Conservation (phyloP, 2,329 filamentous ascomycete species). For the Plenodomus tracheiphilus region DNA sequence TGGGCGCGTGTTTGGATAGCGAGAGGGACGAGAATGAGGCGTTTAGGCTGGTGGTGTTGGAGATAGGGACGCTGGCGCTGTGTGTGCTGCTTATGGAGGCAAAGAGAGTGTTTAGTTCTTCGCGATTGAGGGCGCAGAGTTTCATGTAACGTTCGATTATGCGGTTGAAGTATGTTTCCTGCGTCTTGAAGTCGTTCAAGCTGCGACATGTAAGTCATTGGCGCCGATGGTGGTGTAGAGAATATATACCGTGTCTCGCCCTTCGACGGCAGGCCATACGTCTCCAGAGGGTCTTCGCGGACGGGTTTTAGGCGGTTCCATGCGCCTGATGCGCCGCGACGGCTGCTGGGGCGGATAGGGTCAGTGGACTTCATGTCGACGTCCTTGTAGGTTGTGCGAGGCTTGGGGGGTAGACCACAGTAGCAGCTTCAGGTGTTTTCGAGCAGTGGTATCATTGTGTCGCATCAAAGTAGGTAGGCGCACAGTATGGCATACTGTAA, state of each 20-base stretch:
- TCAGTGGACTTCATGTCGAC: conserved; percentile 36
- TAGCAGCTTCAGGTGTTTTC: background rate
- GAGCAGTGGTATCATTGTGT: background rate
- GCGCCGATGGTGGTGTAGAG: background rate
- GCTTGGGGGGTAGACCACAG: conserved; percentile 1
- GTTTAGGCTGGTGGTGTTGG: conserved; percentile 10
- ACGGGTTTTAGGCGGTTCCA: conserved; percentile 66
- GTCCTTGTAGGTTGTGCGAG: conserved; percentile 3
- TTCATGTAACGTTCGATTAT: conserved; percentile 88
- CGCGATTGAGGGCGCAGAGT: conserved; percentile 77
- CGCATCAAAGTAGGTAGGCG: background rate
- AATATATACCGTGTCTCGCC: conserved; percentile 76
- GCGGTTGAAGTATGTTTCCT: conserved; percentile 83
- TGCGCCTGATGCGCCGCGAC: conserved; percentile 43
- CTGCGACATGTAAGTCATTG: conserved; percentile 27
- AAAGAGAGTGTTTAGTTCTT: conserved; percentile 76
- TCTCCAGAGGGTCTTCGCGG: conserved; percentile 75
- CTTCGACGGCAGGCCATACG: conserved; percentile 85
- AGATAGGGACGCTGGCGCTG: background rate
- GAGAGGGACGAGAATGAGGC: conserved; percentile 18
- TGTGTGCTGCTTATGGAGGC: conserved; percentile 58
- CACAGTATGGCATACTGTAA: background rate
- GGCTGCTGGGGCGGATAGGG: conserved; percentile 38
- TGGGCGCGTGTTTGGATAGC: conserved; percentile 23
- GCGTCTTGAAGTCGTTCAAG: conserved; percentile 67